Base-by-base conservation (phyloP, 2,329 filamentous ascomycete species). In the Huntiella bhutanensis region DNA sequence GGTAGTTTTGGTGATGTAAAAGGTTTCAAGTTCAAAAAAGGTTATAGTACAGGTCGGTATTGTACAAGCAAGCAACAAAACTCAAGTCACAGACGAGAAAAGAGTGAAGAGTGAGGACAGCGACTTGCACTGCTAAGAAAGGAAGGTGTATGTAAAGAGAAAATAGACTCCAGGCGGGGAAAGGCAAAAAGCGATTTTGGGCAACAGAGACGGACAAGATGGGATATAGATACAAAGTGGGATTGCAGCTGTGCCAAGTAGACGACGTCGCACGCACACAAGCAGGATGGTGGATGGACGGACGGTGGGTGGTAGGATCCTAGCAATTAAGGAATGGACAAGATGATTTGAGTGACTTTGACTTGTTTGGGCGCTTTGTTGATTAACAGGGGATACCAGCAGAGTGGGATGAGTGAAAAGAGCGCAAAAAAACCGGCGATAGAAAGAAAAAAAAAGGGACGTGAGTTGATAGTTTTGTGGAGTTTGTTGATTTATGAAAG, bases 31-130 rank as follows among this genome's bases (percentile, higher is more conserved):
- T 15, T 28, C 22, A 6, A 17, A n/a, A 45, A 17, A 16, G 15
- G 51, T 48, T 52, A 52, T 34, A 44, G 40, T 46, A 38, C 52
- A 43, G 32, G 32, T 17, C 19, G 13, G 16, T 33, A 42, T 46
- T 28, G 28, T 17, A 36, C 17, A 15, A 45, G 35, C 13, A 13
- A 32, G 33, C 15, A 40, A 41, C 38, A 47, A 47, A 45, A 45
- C 33, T 19, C 38, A 41, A 28, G 22, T 38, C 19, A n/a, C 13
- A 38, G 35, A 45, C 17, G 35, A 45, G 43, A 6, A 37, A 37
- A 40, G 13, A 35, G 41, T 32, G 36, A 38, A 48, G 41, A n/a
- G 15, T 33, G 17, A 33, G 17, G n/a, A 34, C 36, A 41, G 36
- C n/a, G 44, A 33, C 38, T 46, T 36, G 36, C 44, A 46, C 44